phyloP scores from a whole-genome alignment of 129 eudicot species.

The Tagetes patula region DNA sequence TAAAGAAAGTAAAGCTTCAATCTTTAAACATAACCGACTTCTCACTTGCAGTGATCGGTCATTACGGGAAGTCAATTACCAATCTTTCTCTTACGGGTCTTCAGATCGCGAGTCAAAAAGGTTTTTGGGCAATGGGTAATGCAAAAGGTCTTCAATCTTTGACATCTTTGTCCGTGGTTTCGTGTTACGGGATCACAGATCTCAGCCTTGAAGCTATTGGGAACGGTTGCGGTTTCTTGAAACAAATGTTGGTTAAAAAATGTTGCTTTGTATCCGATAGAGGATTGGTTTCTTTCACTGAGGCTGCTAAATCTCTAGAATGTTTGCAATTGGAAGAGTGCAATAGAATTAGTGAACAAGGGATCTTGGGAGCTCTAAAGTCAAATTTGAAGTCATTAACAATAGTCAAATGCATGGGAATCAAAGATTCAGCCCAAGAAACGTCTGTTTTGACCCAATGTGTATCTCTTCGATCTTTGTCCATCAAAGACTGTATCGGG shows the following conservation, averaged over 20 bases:
- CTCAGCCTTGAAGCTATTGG: conserved; percentile 77
- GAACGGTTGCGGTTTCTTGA: conserved; percentile 63
- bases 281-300: conserved; percentile 65
- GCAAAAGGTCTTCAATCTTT: conserved; percentile 69
- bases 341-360: conserved; percentile 65
- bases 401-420: conserved; percentile 80
- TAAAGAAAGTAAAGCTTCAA: conserved; percentile 69
- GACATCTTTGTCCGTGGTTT: conserved; percentile 48
- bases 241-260: conserved; percentile 64
- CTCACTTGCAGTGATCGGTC: conserved; percentile 89
- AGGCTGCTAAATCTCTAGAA: conserved; percentile 61
- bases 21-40: conserved; percentile 66
- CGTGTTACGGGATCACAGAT: conserved; percentile 80
- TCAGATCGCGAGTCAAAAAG: conserved; percentile 67
- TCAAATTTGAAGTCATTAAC: conserved; percentile 69
- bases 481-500: conserved; percentile 62
- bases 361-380: conserved; percentile 55
- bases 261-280: conserved; percentile 82
- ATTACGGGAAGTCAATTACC: conserved; percentile 74
- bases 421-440: conserved; percentile 51
- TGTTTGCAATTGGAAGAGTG: conserved; percentile 81
- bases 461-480: conserved; percentile 74
- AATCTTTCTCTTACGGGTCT: conserved; percentile 63
- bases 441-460: conserved; percentile 41
- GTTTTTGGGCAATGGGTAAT: conserved; percentile 96